phyloP scores from a whole-genome alignment of 495 filamentous ascomycete genomes.

The Hypoxylon lienhwacheense region DNA sequence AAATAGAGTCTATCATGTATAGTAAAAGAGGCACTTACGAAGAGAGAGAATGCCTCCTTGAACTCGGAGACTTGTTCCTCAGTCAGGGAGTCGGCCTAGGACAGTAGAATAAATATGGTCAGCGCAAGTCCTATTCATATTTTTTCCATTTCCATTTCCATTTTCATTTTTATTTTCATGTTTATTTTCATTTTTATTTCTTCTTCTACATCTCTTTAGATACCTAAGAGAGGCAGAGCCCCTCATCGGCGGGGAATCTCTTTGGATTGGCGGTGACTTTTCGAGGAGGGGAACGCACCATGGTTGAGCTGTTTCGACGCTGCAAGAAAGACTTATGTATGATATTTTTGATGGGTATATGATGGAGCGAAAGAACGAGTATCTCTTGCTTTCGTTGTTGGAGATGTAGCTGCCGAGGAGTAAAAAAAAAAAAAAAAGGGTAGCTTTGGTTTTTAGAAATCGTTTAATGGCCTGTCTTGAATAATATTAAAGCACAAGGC shows the following conservation, averaged over 20 bases:
- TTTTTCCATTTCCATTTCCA: too few species aligned
- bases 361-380: conserved; percentile 22
- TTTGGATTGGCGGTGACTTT: conserved; percentile 26
- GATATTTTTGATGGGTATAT: background rate
- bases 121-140: conserved; percentile 33
- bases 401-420: conserved; percentile 29
- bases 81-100: conserved; percentile 86
- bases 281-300: conserved; percentile 24
- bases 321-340: conserved; percentile 5
- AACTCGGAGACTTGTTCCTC: conserved; percentile 99
- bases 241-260: conserved; percentile 34
- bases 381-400: conserved; percentile 19
- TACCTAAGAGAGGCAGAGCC: too few species aligned
- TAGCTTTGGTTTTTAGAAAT: conserved; percentile 21
- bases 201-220: too few species aligned
- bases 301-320: conserved; percentile 17
- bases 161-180: too few species aligned
- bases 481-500: conserved; percentile 27
- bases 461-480: conserved; percentile 16
- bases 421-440: conserved; percentile 20
- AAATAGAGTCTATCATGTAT: background rate
- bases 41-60: conserved; percentile 99
- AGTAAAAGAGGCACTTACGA: conserved; percentile 67
- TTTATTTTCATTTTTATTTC: too few species aligned
- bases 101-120: conserved; percentile 25